Evolutionary conservation across 148 eudicot species (phyloP).

Genomic region (Heliosperma pusillum): DNA sequence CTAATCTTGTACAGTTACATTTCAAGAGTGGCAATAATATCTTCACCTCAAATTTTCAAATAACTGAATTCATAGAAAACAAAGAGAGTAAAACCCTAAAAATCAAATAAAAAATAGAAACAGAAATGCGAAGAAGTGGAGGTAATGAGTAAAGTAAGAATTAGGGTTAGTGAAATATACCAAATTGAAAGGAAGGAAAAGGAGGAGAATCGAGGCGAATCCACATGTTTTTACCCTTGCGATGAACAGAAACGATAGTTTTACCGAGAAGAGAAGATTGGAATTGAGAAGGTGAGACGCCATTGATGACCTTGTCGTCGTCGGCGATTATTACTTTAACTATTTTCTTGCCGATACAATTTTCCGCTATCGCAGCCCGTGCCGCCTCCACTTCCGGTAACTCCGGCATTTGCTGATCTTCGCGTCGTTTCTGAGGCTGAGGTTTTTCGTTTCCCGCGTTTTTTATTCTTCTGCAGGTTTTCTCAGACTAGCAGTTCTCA

Average conservation of each 20-base stretch:
- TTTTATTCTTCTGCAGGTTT: slow-evolving; percentile 3
- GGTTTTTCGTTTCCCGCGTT: slow-evolving; percentile 36
- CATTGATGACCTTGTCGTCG: slow-evolving; percentile 75
- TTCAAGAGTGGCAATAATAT: neutral
- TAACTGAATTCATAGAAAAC: neutral
- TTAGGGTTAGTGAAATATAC: slow-evolving; percentile 47
- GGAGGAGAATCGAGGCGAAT: slow-evolving; percentile 91
- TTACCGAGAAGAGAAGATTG: slow-evolving; percentile 60
- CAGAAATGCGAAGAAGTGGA: neutral
- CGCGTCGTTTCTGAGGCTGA: neutral
- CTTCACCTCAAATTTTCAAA: neutral
- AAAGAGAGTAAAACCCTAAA: slow-evolving; percentile 16
- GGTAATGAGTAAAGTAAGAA: neutral
- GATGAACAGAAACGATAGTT: slow-evolving; percentile 73
- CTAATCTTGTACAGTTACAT: neutral
- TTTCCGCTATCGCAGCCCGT: slow-evolving; percentile 63
- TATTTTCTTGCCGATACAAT: slow-evolving; percentile 79
- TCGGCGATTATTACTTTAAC: slow-evolving; percentile 51
- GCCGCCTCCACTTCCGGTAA: slow-evolving; percentile 96
- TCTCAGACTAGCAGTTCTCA: neutral
- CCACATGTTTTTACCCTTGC: slow-evolving; percentile 98
- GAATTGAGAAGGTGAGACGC: slow-evolving; percentile 60
- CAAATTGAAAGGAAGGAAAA: slow-evolving; percentile 89
- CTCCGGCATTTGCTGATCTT: slow-evolving; percentile 69
- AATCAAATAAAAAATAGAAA: neutral